Base-by-base conservation (phyloP, 208 protist species). In the Acanthamoeba triangularis region DNA sequence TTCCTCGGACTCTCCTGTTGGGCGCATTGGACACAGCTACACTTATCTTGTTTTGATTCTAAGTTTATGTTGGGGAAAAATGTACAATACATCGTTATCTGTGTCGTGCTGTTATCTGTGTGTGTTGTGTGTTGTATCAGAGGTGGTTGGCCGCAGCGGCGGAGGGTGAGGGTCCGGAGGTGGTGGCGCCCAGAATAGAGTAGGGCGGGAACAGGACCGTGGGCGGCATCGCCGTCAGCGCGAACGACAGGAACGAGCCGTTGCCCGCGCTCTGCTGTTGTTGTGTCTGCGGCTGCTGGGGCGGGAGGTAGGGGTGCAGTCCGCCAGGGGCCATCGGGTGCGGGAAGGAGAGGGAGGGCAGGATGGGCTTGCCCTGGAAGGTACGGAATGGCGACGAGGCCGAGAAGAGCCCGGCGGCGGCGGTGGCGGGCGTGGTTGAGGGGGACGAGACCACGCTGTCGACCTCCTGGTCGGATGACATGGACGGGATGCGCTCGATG, bases 281-380 rank as follows among this genome's bases (percentile, higher is more conserved):
- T 11, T 4, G 49, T 52, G 49, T 4, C 49, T 52, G 49, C 49
- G 4, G 67, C 67, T 7, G 18, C 67, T 6, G 1, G 25, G 30
- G 59, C 59, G 52, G 52, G 52, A 63, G 23, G 61, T 67, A 23
- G 4, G 61, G 16, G 28, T 23, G 61, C 61, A 67, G 28, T 23
- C 61, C 28, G 61, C 28, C 28, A n/a, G 11, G 67, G n/a, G 18
- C n/a, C 67, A 28, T 74, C 59, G 13, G 67, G 4, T 30, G 67
- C 30, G 67, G 67, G 30, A 74, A 74, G 25, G n/a, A 30, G 33
- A 74, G 67, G n/a, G 67, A 44, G 33, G 67, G 67, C 67, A 74
- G 67, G 33, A 74, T 41, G 67, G 67, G 67, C 33, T 74, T 74
- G 67, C 67, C 67, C 67, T 74, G 67, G 33, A 41, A 44, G 18